phyloP scores from a whole-genome alignment of 2,329 filamentous ascomycete species.

The Penicillium sp. region DNA sequence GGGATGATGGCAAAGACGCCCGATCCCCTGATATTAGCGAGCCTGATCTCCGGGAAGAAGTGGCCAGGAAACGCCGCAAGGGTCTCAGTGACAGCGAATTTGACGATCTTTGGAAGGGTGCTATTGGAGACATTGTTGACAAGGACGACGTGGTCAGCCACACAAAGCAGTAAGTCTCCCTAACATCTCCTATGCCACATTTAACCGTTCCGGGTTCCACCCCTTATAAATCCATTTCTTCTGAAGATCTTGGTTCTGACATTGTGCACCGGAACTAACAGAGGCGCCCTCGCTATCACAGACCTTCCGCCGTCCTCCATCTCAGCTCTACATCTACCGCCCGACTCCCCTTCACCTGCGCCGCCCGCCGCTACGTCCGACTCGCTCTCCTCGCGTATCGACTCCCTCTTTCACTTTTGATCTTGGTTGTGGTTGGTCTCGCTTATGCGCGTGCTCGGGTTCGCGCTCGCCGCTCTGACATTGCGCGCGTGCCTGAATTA shows the following conservation, averaged over 20 bases:
- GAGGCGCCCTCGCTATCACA: constrained; percentile 66
- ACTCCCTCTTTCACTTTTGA: constrained; percentile 47
- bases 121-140: constrained; percentile 46
- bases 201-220: constrained; percentile 18
- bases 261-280: constrained; percentile 66
- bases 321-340: constrained; percentile 86
- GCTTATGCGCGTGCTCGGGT: constrained; percentile 62
- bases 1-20: constrained; percentile 57
- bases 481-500: constrained; percentile 70
- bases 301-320: constrained; percentile 61
- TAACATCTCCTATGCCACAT: constrained; percentile 14
- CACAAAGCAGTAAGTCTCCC: constrained; percentile 53
- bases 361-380: constrained; percentile 44
- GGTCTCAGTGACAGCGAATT: constrained; percentile 84
- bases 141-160: constrained; percentile 56
- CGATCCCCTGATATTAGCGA: constrained; percentile 60
- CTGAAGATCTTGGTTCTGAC: constrained; percentile 45
- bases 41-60: constrained; percentile 67
- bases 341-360: constrained; percentile 69
- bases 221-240: constrained; percentile 16
- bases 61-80: constrained; percentile 70
- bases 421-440: constrained; percentile 42
- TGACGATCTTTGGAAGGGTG: constrained; percentile 64
- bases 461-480: constrained; percentile 57
- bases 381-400: constrained; percentile 47